Evolutionary conservation across 108 stramenopile genomes (phyloP).

Genomic region (Nannochloropsis gaditana): DNA sequence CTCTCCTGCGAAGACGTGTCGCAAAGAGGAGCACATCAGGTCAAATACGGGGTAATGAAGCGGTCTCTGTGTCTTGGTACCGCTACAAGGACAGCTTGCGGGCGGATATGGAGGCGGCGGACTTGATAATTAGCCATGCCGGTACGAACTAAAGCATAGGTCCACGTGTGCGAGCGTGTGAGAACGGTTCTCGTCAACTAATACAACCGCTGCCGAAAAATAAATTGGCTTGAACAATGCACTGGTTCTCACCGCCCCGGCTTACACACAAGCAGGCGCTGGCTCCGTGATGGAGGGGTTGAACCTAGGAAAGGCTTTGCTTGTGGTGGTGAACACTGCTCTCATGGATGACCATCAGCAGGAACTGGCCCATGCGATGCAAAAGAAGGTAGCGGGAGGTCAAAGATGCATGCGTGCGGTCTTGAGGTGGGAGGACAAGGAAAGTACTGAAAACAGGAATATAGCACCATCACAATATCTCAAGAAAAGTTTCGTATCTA

Average conservation of each 20-base stretch:
- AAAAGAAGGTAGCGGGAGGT: neutral
- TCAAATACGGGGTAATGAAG: neutral
- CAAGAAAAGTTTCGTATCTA: neutral
- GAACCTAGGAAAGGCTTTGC: slow-evolving; percentile 47
- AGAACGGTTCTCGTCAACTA: too few species aligned
- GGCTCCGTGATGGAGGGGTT: slow-evolving; percentile 78
- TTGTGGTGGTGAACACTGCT: slow-evolving; percentile 75
- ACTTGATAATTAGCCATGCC: slow-evolving; percentile 72
- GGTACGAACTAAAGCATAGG: neutral
- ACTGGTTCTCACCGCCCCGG: neutral
- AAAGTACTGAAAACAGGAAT: too few species aligned
- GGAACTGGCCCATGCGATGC: slow-evolving; percentile 79
- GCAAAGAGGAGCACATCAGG: neutral
- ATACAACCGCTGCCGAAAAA: too few species aligned
- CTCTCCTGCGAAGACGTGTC: neutral
- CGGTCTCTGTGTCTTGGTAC: slow-evolving; percentile 53
- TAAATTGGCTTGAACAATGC: too few species aligned
- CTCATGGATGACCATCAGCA: slow-evolving; percentile 94
- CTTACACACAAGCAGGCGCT: slow-evolving; percentile 69
- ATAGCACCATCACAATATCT: too few species aligned
- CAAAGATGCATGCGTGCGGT: too few species aligned
- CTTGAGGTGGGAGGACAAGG: too few species aligned
- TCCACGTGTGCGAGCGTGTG: too few species aligned
- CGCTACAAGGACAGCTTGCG: slow-evolving; percentile 65
- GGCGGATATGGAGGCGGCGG: slow-evolving; percentile 69